Conservation (phyloP, 2,329 filamentous ascomycete genomes). For the Gnomoniopsis sp. region DNA sequence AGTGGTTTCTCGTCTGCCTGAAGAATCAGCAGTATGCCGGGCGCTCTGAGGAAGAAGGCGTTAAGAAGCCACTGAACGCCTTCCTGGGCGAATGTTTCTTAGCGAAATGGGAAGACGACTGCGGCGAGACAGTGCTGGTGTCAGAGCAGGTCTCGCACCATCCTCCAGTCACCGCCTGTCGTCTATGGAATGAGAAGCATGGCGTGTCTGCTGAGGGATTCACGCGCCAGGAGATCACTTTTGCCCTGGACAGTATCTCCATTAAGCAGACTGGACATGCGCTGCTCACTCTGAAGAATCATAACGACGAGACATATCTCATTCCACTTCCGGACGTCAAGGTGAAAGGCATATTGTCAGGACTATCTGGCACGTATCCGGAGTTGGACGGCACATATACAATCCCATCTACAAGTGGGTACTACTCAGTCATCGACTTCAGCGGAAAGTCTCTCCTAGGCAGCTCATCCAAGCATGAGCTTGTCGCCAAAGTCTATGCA, state of each 20-base stretch:
- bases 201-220: slow-evolving; percentile 25
- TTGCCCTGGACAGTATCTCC: slow-evolving; percentile 20
- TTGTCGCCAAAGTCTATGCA: slow-evolving; percentile 22
- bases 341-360: slow-evolving; percentile 22
- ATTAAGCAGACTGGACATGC: slow-evolving; percentile 25
- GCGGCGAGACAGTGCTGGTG: slow-evolving; percentile 21
- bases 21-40: slow-evolving; percentile 41
- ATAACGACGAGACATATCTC: slow-evolving; percentile 27
- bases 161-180: slow-evolving; percentile 27
- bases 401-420: slow-evolving; percentile 26
- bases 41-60: slow-evolving; percentile 26
- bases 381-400: slow-evolving; percentile 26
- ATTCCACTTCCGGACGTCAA: slow-evolving; percentile 26
- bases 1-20: slow-evolving; percentile 45
- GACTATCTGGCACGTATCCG: slow-evolving; percentile 19
- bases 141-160: slow-evolving; percentile 29
- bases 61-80: slow-evolving; percentile 49
- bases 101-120: slow-evolving; percentile 29
- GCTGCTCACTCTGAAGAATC: slow-evolving; percentile 28
- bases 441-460: slow-evolving; percentile 18
- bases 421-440: slow-evolving; percentile 24
- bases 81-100: slow-evolving; percentile 47
- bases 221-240: slow-evolving; percentile 25
- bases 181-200: slow-evolving; percentile 22
- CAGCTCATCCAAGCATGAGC: slow-evolving; percentile 20